Evolutionary conservation across 1,284 basidiomycete genomes (phyloP).

Genomic region (Ganoderma sp.): DNA sequence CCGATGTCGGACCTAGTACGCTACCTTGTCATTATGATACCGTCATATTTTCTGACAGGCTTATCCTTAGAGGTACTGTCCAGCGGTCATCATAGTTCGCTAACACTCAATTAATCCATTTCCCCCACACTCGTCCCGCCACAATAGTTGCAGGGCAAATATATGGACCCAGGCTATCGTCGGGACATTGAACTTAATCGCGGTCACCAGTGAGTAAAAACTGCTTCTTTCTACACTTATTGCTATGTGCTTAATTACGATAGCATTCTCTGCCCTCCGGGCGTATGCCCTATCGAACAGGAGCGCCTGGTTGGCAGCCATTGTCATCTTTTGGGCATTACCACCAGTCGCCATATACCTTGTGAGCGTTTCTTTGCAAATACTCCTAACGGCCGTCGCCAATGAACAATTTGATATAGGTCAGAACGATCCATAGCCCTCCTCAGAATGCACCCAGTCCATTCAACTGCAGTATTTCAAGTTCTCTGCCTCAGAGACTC

Average conservation of each 20-base stretch:
- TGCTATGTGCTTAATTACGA: neutral
- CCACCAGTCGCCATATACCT: neutral
- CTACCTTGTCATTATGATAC: no score
- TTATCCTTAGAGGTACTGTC: no score
- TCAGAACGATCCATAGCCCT: neutral
- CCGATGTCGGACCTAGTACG: no score
- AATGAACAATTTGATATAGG: neutral
- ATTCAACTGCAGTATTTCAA: neutral
- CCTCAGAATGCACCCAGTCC: neutral
- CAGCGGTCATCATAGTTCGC: no score
- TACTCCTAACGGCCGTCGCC: neutral
- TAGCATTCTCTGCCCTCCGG: neutral
- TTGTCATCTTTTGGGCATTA: neutral
- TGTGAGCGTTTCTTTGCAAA: neutral
- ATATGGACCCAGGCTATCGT: neutral
- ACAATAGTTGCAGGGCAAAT: neutral
- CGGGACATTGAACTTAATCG: neutral
- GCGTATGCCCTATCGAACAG: neutral
- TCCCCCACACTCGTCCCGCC: neutral
- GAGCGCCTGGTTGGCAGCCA: neutral
- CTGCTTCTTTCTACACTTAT: neutral
- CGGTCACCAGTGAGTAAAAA: neutral
- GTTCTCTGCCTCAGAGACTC: neutral
- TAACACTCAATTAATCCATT: neutral
- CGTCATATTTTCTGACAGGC: no score